These are phyloP conservation scores for Peronospora farinosa DNA, from an alignment of 352 stramenopile genomes.

Conservation along the genomic window DNA sequence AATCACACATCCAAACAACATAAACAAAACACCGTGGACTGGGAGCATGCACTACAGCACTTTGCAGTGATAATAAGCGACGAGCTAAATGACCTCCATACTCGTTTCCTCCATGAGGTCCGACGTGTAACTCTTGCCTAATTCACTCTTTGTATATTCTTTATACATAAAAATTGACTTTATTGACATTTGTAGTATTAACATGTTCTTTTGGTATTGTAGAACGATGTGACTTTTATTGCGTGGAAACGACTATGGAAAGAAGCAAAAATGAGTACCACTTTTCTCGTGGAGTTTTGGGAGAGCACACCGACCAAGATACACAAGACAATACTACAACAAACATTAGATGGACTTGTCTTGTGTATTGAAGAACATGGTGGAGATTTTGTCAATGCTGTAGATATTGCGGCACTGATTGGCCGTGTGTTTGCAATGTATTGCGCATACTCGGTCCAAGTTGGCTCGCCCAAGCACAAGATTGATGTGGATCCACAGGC, in stretches of 20 bases:
- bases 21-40: conserved; percentile 25
- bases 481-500: conserved; percentile 44
- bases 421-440: conserved; percentile 56
- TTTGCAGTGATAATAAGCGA: conserved; percentile 32
- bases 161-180: background rate
- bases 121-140: background rate
- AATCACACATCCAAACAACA: conserved; percentile 19
- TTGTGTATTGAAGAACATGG: conserved; percentile 26
- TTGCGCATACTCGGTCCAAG: conserved; percentile 54
- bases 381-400: conserved; percentile 18
- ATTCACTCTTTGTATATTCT: no score
- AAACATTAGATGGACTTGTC: conserved; percentile 43
- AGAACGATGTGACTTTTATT: conserved; percentile 32
- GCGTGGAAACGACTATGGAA: conserved; percentile 51
- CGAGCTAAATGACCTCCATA: conserved; percentile 36
- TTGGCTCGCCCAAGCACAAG: conserved; percentile 53
- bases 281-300: conserved; percentile 76
- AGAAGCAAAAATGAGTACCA: conserved; percentile 36
- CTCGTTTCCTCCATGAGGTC: conserved; percentile 32
- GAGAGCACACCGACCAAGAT: conserved; percentile 49
- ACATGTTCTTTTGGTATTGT: background rate
- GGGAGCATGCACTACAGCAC: conserved; percentile 32
- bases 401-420: conserved; percentile 24
- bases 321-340: conserved; percentile 56
- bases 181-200: background rate